These are phyloP conservation scores for Rhodocollybia butyracea DNA, from an alignment of 768 basidiomycete genomes.

Conservation along the genomic window DNA sequence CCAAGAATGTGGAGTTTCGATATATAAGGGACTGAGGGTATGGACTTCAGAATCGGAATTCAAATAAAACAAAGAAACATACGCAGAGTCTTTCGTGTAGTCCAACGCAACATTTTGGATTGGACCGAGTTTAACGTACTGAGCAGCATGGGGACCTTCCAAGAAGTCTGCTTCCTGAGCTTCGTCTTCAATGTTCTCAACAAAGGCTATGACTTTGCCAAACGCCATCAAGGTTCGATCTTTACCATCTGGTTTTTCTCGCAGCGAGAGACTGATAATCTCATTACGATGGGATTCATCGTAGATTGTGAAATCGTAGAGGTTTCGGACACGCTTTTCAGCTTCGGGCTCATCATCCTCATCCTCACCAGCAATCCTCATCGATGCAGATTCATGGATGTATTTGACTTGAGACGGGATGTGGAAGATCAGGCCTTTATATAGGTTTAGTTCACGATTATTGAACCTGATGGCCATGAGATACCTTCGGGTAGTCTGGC, in stretches of 20 bases:
- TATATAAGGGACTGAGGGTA: slow-evolving; percentile 51
- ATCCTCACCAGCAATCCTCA: slow-evolving; percentile 42
- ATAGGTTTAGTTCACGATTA: not conserved
- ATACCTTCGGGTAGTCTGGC: not conserved
- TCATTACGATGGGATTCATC: slow-evolving; percentile 44
- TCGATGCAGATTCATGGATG: slow-evolving; percentile 8
- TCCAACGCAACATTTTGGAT: slow-evolving; percentile 50
- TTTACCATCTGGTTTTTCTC: slow-evolving; percentile 41
- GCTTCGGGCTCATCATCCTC: slow-evolving; percentile 24
- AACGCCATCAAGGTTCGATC: slow-evolving; percentile 48
- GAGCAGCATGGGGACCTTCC: slow-evolving; percentile 26
- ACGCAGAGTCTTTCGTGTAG: slow-evolving; percentile 50
- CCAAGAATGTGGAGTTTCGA: slow-evolving; percentile 64
- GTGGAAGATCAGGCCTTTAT: not conserved
- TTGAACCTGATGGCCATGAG: not conserved
- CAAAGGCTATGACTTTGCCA: slow-evolving; percentile 47
- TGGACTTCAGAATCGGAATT: not conserved
- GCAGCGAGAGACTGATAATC: slow-evolving; percentile 43
- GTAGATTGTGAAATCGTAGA: slow-evolving; percentile 60
- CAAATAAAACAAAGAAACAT: slow-evolving; percentile 22
- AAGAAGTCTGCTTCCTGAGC: slow-evolving; percentile 56
- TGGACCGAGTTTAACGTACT: slow-evolving; percentile 43
- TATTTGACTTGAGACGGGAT: not conserved
- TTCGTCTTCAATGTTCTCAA: slow-evolving; percentile 56
- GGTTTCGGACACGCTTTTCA: slow-evolving; percentile 52